Base-by-base conservation (phyloP, 306 rosid genomes). In the Acacia crassicarpa region DNA sequence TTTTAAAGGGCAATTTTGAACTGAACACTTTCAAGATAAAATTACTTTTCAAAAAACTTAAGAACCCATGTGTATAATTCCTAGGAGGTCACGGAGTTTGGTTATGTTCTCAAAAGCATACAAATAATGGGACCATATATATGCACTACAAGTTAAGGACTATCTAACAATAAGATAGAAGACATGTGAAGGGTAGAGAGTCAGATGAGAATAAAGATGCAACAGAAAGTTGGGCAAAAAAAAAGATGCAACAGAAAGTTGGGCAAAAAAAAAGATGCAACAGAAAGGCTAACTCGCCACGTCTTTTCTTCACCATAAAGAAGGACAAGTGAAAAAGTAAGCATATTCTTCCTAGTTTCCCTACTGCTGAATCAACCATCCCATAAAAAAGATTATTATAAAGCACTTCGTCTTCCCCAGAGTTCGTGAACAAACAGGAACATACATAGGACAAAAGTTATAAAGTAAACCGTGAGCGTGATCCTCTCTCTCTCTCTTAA, bases 401-500 rank as follows among this genome's bases (percentile, higher is more conserved):
- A 48, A 59, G 69, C 68, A 58, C 72, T 78, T 73, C 43, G 67
- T 58, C 66, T 71, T 77, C 70, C 65, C 44, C 44, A 69, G 82
- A 75, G 82, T 76, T 33, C 30, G 86, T 78, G 33, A 69, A 70
- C 46, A 33, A 74, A 78, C n/a, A 22, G 43, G 33, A 75, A 85
- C 75, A 69, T 25, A 13, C 9, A 17, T 58, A 22, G 74, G 86
- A 84, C 84, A 87, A 48, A 38, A 84, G 67, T 53, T 70, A n/a
- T 9, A 87, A 87, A 82, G 67, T 38, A 73, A 87, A 79, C 84
- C 90, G 88, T 84, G 88, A 82, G 14, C 65, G 30, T 58, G 65
- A 58, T 1, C 30, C 82, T 16, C 78, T 30, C 62, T 22, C 67
- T 11, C 67, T 11, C 11, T 1, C 33, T 22, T 1, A 1, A 30